A percentile compares a stretch with the other conserved stretches of the same genome.
phyloP scores from a whole-genome alignment of 371 early-diverging fungal genomes.

The Coemansia sp. region DNA sequence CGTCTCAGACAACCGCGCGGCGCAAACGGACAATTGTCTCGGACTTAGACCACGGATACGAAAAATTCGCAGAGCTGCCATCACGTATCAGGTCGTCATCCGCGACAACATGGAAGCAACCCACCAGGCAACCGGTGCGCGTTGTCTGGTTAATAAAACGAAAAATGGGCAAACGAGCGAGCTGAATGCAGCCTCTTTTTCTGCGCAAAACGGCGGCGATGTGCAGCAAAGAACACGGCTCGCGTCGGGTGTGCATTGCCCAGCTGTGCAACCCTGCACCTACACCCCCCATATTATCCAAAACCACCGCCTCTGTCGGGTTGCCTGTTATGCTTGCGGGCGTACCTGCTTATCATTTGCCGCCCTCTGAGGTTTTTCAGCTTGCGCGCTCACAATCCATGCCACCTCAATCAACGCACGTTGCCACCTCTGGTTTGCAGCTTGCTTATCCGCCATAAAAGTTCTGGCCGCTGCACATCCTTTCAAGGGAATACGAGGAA shows the following conservation, averaged over 20 bases:
- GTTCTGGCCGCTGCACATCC: neutral
- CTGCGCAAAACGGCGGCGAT: neutral
- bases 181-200: no score
- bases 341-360: neutral
- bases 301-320: neutral
- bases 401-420: neutral
- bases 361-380: neutral
- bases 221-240: neutral
- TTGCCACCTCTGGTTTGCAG: conserved; percentile 4
- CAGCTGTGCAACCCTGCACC: neutral
- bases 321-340: neutral
- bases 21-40: neutral
- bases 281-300: neutral
- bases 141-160: no score
- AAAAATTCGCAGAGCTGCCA: no score
- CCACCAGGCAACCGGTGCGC: no score
- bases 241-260: neutral
- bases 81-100: no score
- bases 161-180: no score
- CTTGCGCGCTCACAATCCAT: neutral
- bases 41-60: no score
- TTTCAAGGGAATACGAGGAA: neutral
- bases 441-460: neutral
- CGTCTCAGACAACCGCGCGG: neutral
- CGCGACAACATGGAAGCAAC: no score